Evolutionary conservation across 805 yeast species (phyloP).

Genomic region (Saccharomycopsis sp.): DNA sequence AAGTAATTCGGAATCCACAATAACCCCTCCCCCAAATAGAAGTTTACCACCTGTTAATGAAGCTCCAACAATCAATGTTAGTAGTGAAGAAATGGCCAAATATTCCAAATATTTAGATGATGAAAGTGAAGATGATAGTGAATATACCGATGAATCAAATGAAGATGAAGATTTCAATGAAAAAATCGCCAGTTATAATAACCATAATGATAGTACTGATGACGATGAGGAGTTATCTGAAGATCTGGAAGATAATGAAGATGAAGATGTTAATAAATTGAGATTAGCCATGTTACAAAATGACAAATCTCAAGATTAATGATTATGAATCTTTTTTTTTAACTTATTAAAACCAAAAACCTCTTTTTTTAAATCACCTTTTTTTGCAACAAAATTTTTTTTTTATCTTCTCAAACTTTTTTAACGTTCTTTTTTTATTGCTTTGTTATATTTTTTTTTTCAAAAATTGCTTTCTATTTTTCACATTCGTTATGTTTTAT

Average conservation of each 20-base stretch:
- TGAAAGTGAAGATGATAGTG: conserved; percentile 3
- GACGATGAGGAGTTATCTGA: too few species aligned
- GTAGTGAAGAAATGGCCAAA: not conserved
- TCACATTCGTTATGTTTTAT: too few species aligned
- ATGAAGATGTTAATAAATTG: conserved; percentile 4
- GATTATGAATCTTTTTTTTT: too few species aligned
- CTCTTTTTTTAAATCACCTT: too few species aligned
- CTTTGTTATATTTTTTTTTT: too few species aligned
- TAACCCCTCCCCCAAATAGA: not conserved
- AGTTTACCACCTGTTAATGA: not conserved
- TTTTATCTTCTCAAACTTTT: too few species aligned
- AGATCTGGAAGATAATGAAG: conserved; percentile 4
- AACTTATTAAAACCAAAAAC: too few species aligned
- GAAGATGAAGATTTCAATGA: not conserved
- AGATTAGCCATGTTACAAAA: not conserved
- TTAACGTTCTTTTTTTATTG: too few species aligned
- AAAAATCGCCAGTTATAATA: too few species aligned
- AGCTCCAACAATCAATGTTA: not conserved
- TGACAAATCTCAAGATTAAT: not conserved
- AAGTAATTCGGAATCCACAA: not conserved
- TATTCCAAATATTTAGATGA: not conserved
- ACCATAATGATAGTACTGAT: too few species aligned
- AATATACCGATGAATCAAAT: not conserved
- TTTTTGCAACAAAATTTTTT: too few species aligned
- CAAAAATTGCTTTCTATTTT: too few species aligned